Base-by-base conservation (phyloP, 2,329 filamentous ascomycete species). In the Ophiosphaerella korrae region DNA sequence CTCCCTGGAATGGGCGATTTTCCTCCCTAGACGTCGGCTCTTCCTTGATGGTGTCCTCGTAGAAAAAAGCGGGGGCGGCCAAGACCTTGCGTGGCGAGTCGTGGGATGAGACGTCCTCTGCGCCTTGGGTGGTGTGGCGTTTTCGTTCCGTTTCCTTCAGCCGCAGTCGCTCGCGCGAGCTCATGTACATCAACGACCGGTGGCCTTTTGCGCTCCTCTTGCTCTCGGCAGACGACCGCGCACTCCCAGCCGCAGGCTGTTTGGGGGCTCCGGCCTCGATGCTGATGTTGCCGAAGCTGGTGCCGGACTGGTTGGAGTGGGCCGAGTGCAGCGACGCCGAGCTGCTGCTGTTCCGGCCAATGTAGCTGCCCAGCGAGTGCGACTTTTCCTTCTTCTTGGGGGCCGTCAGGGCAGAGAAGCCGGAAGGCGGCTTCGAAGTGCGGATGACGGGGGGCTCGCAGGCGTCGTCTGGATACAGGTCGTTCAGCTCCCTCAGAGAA, bases 341-440 rank as follows among this genome's bases (percentile, higher is more conserved):
- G 52, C 70, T 73, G 32, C 63, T 64, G 14, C 58, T 64, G 50
- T 60, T 65, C 36, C 64, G 60, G 32, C 84, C 80, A 39, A 89
- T 76, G 36, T 89, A 81, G 36, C 82, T 84, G 63, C 81, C 84
- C 37, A 89, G 68, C 11, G 84, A 82, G 44, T 67, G 62, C 40
- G 71, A 54, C 60, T 71, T 74, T 43, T 69, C 69, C 40, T 60
- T 63, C 62, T 70, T 72, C 24, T 67, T 69, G 77, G 84, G 81
- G 0, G 86, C 83, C n/a, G 88, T 91, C 44, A 89, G 75, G 14
- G 86, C 76, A 23, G 89, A 92, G 63, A 86, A 84, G 46, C 89
- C 89, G 43, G 88, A 90, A 0, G 89, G 89, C 7, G 87, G 88
- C 71, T 92, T 92, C 29, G 90, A 84, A 29, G 92, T 96, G 57